Evolutionary conservation across 2,329 filamentous ascomycete species (phyloP), one percentile per base, ranked within the genome.

Genomic region (Fusarium napiforme): DNA sequence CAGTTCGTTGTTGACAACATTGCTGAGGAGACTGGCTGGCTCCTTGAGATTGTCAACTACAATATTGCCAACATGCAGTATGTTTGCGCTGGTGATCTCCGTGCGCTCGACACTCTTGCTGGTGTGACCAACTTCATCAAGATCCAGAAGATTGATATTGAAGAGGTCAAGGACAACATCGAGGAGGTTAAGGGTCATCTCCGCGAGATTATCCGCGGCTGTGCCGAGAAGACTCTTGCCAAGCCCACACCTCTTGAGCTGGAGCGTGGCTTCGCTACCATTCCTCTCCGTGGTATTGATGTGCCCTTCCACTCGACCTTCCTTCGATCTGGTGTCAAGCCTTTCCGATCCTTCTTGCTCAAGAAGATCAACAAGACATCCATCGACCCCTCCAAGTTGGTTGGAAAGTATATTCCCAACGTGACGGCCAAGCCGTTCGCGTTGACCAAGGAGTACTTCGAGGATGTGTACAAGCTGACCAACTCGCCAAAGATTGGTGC

Each of bases 351-450:
- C 49, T 99, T 99, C 90, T 84, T 99, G 81, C 92, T 98, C 78
- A 99, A 98, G 93, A 99, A 99, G 90, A 98, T 99, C 86, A 95
- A 98, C 89, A 97, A 97, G 91, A 98, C 95, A 30, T 97, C 93
- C 60, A 98, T 99, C 82, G 96, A 99, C 82, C 96, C 96, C 9
- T 93, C 93, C 82, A 98, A 98, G 88, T 86, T 99, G 79, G 89
- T 99, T 76, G 96, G 96, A 79, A 99, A 99, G 86, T 99, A 99
- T 86, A 98, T 99, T 76, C 96, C 96, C 77, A 99, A 99, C 84
- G 97, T 99, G 76, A 99, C 96, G 63, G 96, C 96, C 66, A 92
- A 92, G 84, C 96, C 96, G 21, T 99, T 99, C 82, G 94, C 95
- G 82, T 87, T 99, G 75, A 97, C 95, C 62, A 97, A 95, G 89